Conservation (phyloP, 1,284 basidiomycete species). For the Irpex sp. region DNA sequence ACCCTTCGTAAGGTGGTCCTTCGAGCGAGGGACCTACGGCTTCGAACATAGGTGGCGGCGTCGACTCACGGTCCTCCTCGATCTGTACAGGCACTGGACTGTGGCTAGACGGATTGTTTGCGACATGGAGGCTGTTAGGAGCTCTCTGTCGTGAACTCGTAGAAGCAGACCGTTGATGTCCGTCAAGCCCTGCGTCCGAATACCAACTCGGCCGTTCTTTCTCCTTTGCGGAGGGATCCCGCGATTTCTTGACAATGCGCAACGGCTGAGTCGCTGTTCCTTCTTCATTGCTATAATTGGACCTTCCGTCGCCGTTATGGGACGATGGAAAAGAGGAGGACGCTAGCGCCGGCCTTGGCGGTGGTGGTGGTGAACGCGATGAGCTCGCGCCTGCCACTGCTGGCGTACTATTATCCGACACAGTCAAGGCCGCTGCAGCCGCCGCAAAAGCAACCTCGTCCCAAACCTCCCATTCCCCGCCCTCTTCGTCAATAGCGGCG, state of each 20-base stretch:
- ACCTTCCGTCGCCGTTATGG: not conserved
- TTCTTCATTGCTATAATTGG: not conserved
- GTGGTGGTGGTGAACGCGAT: slow-evolving; percentile 9
- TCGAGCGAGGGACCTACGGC: slow-evolving; percentile 33
- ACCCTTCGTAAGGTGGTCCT: slow-evolving; percentile 33
- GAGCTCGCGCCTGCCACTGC: slow-evolving; percentile 4
- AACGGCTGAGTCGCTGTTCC: slow-evolving; percentile 16
- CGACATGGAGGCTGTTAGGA: not conserved
- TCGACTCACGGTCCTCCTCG: slow-evolving; percentile 14
- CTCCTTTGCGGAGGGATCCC: slow-evolving; percentile 11
- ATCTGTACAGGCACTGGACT: slow-evolving; percentile 4
- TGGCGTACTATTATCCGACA: slow-evolving; percentile 3
- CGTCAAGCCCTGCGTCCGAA: slow-evolving; percentile 19
- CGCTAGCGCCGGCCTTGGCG: not conserved
- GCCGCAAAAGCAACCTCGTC: slow-evolving; percentile 40
- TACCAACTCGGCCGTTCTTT: slow-evolving; percentile 30
- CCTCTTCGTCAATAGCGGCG: slow-evolving; percentile 24
- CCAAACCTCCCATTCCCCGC: slow-evolving; percentile 44
- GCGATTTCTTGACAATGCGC: slow-evolving; percentile 24
- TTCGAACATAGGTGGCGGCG: slow-evolving; percentile 40
- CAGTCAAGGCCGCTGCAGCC: slow-evolving; percentile 18
- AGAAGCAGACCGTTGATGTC: slow-evolving; percentile 1
- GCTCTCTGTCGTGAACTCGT: not conserved
- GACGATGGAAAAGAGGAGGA: not conserved
- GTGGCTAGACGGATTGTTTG: not conserved